Conservation (phyloP, 2,329 filamentous ascomycete species). For the Cercospora janseana region DNA sequence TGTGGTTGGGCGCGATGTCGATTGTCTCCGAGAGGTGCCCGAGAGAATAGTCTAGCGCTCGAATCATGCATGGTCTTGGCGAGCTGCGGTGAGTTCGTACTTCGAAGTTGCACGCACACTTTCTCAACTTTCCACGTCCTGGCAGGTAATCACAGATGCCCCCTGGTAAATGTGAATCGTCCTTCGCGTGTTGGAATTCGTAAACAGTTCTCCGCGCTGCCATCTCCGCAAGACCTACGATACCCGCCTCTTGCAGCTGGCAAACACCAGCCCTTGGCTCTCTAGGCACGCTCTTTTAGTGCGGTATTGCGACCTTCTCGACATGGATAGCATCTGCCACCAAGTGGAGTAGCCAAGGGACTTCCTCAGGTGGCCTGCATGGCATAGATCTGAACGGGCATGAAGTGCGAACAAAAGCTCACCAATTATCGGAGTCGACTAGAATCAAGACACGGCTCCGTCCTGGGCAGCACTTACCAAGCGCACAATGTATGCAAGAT, state of each 20-base stretch:
- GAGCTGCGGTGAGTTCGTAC: no score
- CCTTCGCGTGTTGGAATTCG: not conserved
- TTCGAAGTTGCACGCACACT: no score
- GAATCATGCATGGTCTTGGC: no score
- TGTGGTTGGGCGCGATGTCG: no score
- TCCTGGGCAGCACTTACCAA: slow-evolving; percentile 9
- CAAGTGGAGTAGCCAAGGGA: slow-evolving; percentile 6
- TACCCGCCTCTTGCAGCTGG: not conserved
- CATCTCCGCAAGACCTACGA: slow-evolving; percentile 7
- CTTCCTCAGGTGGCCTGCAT: slow-evolving; percentile 8
- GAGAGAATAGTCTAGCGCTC: no score
- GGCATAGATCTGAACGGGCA: not conserved
- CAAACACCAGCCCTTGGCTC: slow-evolving; percentile 5
- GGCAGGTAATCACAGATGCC: no score
- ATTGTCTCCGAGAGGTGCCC: no score
- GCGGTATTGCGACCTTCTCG: slow-evolving; percentile 6
- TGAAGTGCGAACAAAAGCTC: slow-evolving; percentile 1
- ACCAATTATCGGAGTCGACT: slow-evolving; percentile 7
- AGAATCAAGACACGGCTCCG: slow-evolving; percentile 3
- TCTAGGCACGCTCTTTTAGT: slow-evolving; percentile 9
- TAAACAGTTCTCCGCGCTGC: not conserved
- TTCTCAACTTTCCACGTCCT: no score
- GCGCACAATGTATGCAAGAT: slow-evolving; percentile 2
- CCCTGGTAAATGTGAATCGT: no score
- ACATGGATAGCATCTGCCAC: slow-evolving; percentile 5